Base-by-base conservation (phyloP, 805 yeast genomes). In the Candida sithepensis region DNA sequence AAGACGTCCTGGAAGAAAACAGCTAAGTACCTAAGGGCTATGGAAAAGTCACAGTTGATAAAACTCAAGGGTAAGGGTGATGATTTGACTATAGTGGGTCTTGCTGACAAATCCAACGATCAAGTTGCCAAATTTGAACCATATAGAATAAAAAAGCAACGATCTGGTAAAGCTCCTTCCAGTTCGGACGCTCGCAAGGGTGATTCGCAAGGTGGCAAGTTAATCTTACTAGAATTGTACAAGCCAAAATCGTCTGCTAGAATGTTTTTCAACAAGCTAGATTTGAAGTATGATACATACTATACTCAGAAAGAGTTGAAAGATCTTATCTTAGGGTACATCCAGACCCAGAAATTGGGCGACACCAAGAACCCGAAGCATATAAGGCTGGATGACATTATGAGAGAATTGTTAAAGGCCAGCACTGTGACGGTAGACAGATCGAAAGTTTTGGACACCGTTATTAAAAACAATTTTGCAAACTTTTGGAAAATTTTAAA, bases 1-100 rank as follows among this genome's bases (percentile, higher is more conserved):
- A 85, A 81, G 59, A 82, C 96, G 0, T 79, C 90, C 2, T 92
- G 96, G 96, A 90, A 87, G 65, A 92, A 92, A 60, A 81, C 92
- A 3, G 77, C 90, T 13, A 91, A 90, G 63, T 89, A 84, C 59
- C 68, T 92, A 46, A 92, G 89, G 60, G 82, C 86, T 6, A 88
- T 91, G 83, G 96, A 88, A 54, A 92, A 89, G 62, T 73, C 75
- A 39, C 80, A 81, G 1, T 78, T 83, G 46, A 51, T 94, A 20
- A 81, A 81, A 47, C 63, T 84, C 22, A 88, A 90, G 55, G 97
- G 96, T 7, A 87, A 88, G 59, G 94, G 84, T 34, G 97, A 91
- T 49, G 95, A 87, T 58, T 68, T 90, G 23, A 74, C 77, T 0
- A 71, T 92, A 19, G 70, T 74, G 2, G 69, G 76, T 7, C 56